These are phyloP conservation scores for Sarocladium strictum DNA, from an alignment of 2,329 filamentous ascomycete species.

Conservation along the genomic window DNA sequence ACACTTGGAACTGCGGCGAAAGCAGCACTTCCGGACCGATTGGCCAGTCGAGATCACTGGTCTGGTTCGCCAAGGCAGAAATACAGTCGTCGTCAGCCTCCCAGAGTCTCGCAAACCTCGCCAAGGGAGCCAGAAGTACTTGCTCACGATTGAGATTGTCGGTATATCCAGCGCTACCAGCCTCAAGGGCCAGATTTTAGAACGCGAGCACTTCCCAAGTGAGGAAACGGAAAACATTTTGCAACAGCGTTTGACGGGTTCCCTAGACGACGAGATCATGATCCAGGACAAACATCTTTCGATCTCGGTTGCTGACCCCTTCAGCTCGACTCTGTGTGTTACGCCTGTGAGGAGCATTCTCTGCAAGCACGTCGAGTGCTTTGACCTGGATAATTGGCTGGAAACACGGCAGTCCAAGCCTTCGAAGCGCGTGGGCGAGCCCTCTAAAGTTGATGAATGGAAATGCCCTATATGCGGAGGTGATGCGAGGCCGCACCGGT, in stretches of 20 bases:
- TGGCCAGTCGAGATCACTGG: constrained; percentile 69
- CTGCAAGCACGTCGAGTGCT: constrained; percentile 81
- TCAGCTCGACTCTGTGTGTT: constrained; percentile 57
- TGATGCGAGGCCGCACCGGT: constrained; percentile 68
- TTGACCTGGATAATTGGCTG: constrained; percentile 82
- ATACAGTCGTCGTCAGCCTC: not conserved
- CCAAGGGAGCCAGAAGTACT: constrained; percentile 32
- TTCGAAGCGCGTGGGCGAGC: constrained; percentile 31
- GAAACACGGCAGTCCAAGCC: constrained; percentile 51
- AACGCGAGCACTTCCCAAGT: constrained; percentile 30
- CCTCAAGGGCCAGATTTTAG: constrained; percentile 34
- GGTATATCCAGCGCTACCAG: constrained; percentile 44
- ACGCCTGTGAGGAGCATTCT: constrained; percentile 63
- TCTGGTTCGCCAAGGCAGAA: constrained; percentile 43
- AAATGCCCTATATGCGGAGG: constrained; percentile 75
- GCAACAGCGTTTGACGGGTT: constrained; percentile 35
- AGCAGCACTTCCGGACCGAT: constrained; percentile 68
- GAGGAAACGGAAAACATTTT: constrained; percentile 52
- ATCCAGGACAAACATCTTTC: constrained; percentile 50
- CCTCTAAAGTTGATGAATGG: constrained; percentile 65
- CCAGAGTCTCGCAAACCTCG: not conserved
- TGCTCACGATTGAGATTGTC: constrained; percentile 66
- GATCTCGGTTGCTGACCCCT: constrained; percentile 61
- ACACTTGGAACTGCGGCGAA: constrained; percentile 55
- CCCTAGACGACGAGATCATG: constrained; percentile 57